These are phyloP conservation scores for Paspalum notatum DNA, from an alignment of 176 grass and related monocot genomes.

Conservation along the genomic window DNA sequence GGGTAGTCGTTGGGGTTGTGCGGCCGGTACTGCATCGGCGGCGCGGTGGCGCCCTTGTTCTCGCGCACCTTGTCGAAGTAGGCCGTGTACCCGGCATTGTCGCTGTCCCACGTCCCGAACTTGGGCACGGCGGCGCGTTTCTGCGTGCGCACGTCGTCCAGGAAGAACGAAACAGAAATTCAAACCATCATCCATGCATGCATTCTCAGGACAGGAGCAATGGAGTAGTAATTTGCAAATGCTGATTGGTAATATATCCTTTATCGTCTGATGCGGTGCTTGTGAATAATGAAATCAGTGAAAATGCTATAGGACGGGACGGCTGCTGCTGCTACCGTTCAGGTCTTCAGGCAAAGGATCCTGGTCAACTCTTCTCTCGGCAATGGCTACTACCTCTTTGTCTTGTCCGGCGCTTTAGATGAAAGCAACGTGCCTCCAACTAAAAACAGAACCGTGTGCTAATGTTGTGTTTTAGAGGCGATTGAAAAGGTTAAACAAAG, in stretches of 20 bases:
- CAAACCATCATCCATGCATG: no score
- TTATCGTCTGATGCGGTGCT: no score
- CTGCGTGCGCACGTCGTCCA: constrained; percentile 25
- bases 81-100: constrained; percentile 70
- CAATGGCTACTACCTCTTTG: background rate
- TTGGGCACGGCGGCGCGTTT: constrained; percentile 64
- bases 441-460: constrained; percentile 5
- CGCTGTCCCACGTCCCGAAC: constrained; percentile 73
- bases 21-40: constrained; percentile 43
- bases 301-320: no score
- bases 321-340: no score
- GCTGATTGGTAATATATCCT: no score
- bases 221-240: no score
- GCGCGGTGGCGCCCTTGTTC: constrained; percentile 62
- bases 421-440: constrained; percentile 37
- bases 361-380: no score
- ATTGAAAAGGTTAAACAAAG: background rate
- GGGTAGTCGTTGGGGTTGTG: constrained; percentile 61
- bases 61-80: constrained; percentile 73
- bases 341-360: no score
- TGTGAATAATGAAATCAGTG: no score
- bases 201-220: no score
- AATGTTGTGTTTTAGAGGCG: background rate
- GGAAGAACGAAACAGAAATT: no score
- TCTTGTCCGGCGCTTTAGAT: background rate